Evolutionary conservation across 805 yeast genomes (phyloP).

Genomic region (Ogataea philodendri): DNA sequence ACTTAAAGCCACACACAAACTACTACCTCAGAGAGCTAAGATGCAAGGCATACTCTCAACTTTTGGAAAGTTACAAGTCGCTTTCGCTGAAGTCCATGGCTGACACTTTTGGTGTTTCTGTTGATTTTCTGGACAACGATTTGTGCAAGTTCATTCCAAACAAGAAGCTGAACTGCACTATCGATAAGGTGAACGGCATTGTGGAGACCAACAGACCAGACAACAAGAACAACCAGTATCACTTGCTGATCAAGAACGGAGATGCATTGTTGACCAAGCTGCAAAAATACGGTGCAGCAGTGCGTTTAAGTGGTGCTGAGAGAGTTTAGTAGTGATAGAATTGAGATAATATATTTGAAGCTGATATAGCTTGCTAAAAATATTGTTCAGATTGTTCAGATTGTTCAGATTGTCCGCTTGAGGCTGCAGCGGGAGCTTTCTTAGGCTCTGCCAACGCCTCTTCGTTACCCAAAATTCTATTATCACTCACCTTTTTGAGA

Average conservation of each 20-base stretch:
- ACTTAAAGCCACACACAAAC: conserved; percentile 73
- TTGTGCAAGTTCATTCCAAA: conserved; percentile 88
- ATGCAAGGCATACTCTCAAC: conserved; percentile 90
- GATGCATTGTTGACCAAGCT: conserved; percentile 88
- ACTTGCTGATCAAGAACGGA: conserved; percentile 83
- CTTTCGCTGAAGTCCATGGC: conserved; percentile 92
- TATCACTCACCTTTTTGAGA: conserved; percentile 14
- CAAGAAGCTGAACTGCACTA: conserved; percentile 90
- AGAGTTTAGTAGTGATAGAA: conserved; percentile 38
- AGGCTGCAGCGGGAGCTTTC: too few relatives aligned
- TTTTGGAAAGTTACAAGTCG: conserved; percentile 91
- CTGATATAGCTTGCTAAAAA: too few relatives aligned
- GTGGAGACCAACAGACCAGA: conserved; percentile 96
- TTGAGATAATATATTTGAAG: neutral
- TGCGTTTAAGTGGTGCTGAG: conserved; percentile 90
- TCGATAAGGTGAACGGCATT: conserved; percentile 92
- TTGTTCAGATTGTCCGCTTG: too few relatives aligned
- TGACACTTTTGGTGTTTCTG: conserved; percentile 83
- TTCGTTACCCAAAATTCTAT: conserved; percentile 15
- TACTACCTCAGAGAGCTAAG: conserved; percentile 90
- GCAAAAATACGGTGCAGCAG: conserved; percentile 97
- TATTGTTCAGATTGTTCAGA: too few relatives aligned
- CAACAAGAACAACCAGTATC: conserved; percentile 92
- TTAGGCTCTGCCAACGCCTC: conserved; percentile 6
- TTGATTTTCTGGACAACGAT: conserved; percentile 83